Conservation (phyloP, 257 asterid species). For the Solanum appendiculatum region DNA sequence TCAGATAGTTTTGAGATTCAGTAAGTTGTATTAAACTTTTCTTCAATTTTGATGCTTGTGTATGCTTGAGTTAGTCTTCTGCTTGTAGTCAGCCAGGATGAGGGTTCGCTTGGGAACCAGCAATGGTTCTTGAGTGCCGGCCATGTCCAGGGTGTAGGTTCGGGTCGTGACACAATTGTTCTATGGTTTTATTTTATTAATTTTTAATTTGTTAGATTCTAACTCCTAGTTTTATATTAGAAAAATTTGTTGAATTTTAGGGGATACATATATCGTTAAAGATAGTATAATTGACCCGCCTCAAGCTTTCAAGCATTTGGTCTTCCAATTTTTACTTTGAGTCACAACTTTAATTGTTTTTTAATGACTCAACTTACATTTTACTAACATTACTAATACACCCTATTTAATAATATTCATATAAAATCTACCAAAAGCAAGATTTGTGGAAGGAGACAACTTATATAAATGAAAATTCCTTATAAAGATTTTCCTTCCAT, state of each 20-base stretch:
- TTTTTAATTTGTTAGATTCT: background rate
- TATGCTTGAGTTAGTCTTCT: too few species aligned
- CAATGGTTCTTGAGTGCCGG: too few species aligned
- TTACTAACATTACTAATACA: background rate
- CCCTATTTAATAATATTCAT: too few species aligned
- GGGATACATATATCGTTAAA: background rate
- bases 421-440: background rate
- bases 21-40: too few species aligned
- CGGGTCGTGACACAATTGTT: too few species aligned
- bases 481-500: background rate
- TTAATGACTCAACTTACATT: background rate
- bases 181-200: background rate
- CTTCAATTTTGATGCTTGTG: too few species aligned
- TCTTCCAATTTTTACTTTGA: background rate
- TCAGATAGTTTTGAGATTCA: too few species aligned
- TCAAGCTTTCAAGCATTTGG: background rate
- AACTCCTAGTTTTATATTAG: background rate
- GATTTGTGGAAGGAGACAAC: background rate
- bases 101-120: too few species aligned
- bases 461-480: background rate
- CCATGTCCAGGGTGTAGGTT: too few species aligned
- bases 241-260: too few species aligned
- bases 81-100: too few species aligned
- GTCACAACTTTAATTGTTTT: background rate
- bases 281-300: background rate